These are phyloP conservation scores for Globisporangium ultimum DNA, from an alignment of 352 stramenopile species.

Conservation along the genomic window DNA sequence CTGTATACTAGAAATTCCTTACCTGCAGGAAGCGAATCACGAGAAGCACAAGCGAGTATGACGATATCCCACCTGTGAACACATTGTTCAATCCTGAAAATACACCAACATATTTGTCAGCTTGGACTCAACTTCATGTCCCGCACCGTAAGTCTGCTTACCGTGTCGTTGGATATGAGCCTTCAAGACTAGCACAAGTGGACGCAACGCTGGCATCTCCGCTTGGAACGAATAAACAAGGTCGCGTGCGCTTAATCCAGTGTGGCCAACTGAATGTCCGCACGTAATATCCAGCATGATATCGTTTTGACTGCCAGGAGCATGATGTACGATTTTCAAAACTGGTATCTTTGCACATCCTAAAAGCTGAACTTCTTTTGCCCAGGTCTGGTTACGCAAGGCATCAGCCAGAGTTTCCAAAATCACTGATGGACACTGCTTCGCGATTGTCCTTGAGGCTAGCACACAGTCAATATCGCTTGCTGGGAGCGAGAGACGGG, in stretches of 20 bases:
- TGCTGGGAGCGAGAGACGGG: constrained; percentile 90
- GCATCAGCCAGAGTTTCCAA: constrained; percentile 88
- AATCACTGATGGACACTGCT: constrained; percentile 78
- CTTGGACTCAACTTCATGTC: neutral
- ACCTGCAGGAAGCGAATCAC: constrained; percentile 93
- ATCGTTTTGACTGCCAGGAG: constrained; percentile 23
- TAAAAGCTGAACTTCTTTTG: constrained; percentile 91
- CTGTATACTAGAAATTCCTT: neutral
- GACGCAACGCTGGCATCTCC: constrained; percentile 91
- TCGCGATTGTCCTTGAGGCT: constrained; percentile 73
- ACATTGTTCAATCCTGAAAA: constrained; percentile 88
- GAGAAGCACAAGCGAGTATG: constrained; percentile 95
- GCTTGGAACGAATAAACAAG: constrained; percentile 90
- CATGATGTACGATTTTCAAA: constrained; percentile 88
- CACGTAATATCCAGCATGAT: constrained; percentile 94
- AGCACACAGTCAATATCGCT: constrained; percentile 97
- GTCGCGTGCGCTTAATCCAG: constrained; percentile 89
- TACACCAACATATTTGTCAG: neutral
- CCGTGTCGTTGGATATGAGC: constrained; percentile 57
- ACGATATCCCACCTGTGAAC: constrained; percentile 95
- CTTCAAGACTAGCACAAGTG: constrained; percentile 95
- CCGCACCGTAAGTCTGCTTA: constrained; percentile 13
- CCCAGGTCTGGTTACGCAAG: constrained; percentile 76
- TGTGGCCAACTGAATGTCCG: constrained; percentile 91
- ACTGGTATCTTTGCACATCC: constrained; percentile 94